These are phyloP conservation scores for Beauveria caledonica DNA, from an alignment of 2,329 filamentous ascomycete genomes.

Conservation along the genomic window DNA sequence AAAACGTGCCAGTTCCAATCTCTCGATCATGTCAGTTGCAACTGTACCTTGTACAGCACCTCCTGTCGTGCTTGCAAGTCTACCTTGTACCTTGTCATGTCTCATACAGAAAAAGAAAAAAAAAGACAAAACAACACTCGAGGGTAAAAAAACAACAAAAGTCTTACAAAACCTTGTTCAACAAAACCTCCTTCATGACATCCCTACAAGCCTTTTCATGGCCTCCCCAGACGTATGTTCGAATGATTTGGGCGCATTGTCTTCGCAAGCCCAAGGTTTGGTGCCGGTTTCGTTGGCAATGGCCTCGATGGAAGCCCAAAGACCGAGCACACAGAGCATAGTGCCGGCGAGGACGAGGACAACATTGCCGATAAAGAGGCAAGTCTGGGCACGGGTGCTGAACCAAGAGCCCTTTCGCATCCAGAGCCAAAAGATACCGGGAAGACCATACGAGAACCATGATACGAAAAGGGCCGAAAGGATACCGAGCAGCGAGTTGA, in stretches of 20 bases:
- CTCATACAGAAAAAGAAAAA: background rate
- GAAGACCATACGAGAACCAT: conserved; percentile 55
- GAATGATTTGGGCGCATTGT: conserved; percentile 2
- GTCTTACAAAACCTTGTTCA: too few relatives aligned
- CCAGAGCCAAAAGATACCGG: conserved; percentile 40
- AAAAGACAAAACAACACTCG: background rate
- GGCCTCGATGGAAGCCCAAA: conserved; percentile 32
- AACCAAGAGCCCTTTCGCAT: conserved; percentile 36
- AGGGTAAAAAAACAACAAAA: background rate
- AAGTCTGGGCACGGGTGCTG: conserved; percentile 21
- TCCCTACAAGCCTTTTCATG: background rate
- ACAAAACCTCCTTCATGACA: background rate
- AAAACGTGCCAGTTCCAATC: background rate
- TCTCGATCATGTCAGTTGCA: background rate
- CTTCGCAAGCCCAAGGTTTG: conserved; percentile 28
- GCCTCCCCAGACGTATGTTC: background rate
- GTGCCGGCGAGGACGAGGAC: conserved; percentile 25
- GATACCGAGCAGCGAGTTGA: conserved; percentile 56
- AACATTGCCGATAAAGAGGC: conserved; percentile 25
- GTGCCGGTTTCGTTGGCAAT: conserved; percentile 23
- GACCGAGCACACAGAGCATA: conserved; percentile 29
- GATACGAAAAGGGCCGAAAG: conserved; percentile 55
- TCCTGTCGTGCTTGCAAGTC: background rate
- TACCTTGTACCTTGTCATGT: background rate
- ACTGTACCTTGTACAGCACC: background rate